Base-by-base conservation (phyloP, 306 rosid genomes). In the Pterocarpus santalinus region DNA sequence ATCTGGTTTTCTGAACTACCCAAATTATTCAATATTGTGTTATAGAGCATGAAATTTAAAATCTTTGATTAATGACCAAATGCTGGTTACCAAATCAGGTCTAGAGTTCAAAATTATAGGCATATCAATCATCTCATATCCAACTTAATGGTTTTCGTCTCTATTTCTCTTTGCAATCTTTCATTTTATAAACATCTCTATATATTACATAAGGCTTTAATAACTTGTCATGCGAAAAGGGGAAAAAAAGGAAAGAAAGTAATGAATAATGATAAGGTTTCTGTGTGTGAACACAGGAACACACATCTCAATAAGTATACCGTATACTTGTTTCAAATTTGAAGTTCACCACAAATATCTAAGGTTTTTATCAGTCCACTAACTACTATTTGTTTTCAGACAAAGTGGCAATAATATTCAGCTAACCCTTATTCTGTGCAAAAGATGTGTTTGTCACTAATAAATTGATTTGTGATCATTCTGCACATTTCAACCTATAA, bases 381-480 rank as follows among this genome's bases (percentile, higher is more conserved):
- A 22, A 68, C 56, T 57, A 51, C 13, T 17, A 17, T 43, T 41
- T 63, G 56, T 72, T 74, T 56, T 34, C 8, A 12, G 44, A 7
- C 16, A 53, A 65, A 52, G 35, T 38, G 52, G 68, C 33, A 65
- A 56, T 9, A 62, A 16, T 34, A 73, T 34, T 39, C 14, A 35
- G 63, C 52, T 32, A 81, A 81, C 68, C 55, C 51, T 38, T 47
- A 35, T 43, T 41, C 8, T 34, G 55, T 49, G 55, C 68, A 28
- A 13, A 81, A 44, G 76, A 81, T 47, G 62, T 33, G 56, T 12
- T 28, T 32, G 7, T 11, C 32, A 41, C 32, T 55, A 43, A 68
- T 82, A 68, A 58, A 60, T 30, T 55, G 55, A 75, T 67, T 76
- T 44, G 81, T 34, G 46, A 75, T 57, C 76, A 33, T 69, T 60